A percentile compares a stretch with the other conserved stretches of the same genome.
phyloP scores from a whole-genome alignment of 2,329 filamentous ascomycete genomes.

The Phoma sp. region DNA sequence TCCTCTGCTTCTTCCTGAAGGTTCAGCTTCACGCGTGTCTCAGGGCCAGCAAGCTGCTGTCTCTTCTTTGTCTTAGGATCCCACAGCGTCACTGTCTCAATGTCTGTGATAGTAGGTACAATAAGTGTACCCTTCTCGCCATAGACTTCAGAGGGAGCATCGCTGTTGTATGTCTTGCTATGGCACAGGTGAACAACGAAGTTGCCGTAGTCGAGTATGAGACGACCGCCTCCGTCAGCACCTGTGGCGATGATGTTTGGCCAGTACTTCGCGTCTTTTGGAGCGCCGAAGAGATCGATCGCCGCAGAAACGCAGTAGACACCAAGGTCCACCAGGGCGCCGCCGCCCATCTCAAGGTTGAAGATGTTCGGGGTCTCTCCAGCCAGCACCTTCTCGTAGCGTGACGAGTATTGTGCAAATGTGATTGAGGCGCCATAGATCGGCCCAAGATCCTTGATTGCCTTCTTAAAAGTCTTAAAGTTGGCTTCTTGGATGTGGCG shows the following conservation, averaged over 20 bases:
- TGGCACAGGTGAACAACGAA: constrained; percentile 53
- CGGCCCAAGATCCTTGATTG: constrained; percentile 48
- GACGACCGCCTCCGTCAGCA: constrained; percentile 54
- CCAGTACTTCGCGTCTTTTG: constrained; percentile 49
- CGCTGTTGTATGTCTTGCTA: constrained; percentile 53
- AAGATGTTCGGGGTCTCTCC: constrained; percentile 58
- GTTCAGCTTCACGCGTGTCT: constrained; percentile 49
- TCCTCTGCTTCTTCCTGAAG: constrained; percentile 56
- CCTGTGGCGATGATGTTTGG: constrained; percentile 53
- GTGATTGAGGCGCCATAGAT: constrained; percentile 54
- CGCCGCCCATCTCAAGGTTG: constrained; percentile 54
- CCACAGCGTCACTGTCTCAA: constrained; percentile 49
- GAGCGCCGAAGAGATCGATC: constrained; percentile 55
- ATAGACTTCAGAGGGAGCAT: constrained; percentile 54
- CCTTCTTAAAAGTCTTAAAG: constrained; percentile 52
- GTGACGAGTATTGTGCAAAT: constrained; percentile 53
- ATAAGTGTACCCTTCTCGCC: constrained; percentile 56
- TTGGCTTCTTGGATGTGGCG: constrained; percentile 58
- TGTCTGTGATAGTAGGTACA: constrained; percentile 54
- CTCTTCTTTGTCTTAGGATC: constrained; percentile 53
- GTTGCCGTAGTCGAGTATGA: constrained; percentile 52
- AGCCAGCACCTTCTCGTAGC: constrained; percentile 55
- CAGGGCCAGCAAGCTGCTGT: constrained; percentile 48
- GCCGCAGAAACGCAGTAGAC: constrained; percentile 57
- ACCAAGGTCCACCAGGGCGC: constrained; percentile 56